Conservation (phyloP, 768 basidiomycete genomes). For the Tricholoma terreum region DNA sequence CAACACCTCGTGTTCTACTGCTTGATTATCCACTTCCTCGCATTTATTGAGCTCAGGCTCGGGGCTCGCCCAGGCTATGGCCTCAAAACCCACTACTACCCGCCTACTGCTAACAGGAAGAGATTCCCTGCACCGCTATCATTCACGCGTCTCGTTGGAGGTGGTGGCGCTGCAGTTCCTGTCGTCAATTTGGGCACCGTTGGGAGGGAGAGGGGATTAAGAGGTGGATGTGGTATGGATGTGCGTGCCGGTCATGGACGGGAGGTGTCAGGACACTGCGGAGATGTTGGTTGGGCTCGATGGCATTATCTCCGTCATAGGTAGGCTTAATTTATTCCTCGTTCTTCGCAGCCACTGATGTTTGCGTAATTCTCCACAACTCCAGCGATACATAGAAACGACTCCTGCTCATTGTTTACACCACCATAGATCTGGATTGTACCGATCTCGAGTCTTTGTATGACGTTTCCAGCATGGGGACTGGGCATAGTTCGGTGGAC, state of each 20-base stretch:
- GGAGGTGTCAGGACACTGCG: neutral
- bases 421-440: constrained; percentile 55
- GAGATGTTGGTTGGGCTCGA: neutral
- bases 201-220: neutral
- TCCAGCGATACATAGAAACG: neutral
- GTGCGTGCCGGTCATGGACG: neutral
- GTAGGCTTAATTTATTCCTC: neutral
- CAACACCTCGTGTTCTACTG: neutral
- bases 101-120: neutral
- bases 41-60: neutral
- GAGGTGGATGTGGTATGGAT: neutral
- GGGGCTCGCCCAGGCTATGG: constrained; percentile 3
- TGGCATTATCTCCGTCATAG: constrained; percentile 2
- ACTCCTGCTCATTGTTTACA: constrained; percentile 37
- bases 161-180: neutral
- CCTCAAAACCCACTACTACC: neutral
- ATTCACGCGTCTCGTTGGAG: neutral
- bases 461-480: constrained; percentile 48
- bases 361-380: neutral
- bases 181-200: too few species aligned
- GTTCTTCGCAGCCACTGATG: too few species aligned
- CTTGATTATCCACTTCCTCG: neutral
- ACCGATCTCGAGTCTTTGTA: constrained; percentile 39
- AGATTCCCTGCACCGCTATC: constrained; percentile 6
- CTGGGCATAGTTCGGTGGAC: constrained; percentile 16